These are phyloP conservation scores for Yamadazyma takamatsuzukensis DNA, from an alignment of 805 yeast genomes.

Conservation along the genomic window DNA sequence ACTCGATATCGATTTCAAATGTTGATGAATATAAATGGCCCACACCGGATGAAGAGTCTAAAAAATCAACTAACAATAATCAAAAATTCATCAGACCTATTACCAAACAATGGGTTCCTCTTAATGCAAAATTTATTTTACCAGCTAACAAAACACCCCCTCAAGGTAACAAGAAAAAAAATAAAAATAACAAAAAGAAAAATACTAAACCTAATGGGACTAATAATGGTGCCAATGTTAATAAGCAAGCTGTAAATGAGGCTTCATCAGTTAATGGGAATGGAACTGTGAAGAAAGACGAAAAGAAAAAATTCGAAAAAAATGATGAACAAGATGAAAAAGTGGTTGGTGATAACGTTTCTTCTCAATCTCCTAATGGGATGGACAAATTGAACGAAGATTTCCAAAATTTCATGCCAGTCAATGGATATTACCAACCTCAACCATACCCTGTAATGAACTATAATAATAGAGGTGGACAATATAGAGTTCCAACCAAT, in stretches of 20 bases:
- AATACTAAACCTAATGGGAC: slow-evolving; percentile 17
- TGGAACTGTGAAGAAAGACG: slow-evolving; percentile 16
- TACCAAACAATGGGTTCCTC: slow-evolving; percentile 45
- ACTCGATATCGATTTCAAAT: slow-evolving; percentile 10
- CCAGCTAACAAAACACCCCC: slow-evolving; percentile 28
- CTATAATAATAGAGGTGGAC: slow-evolving; percentile 10
- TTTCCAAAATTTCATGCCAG: slow-evolving; percentile 6
- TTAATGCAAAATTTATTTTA: slow-evolving; percentile 39
- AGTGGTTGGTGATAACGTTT: background rate
- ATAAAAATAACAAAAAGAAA: slow-evolving; percentile 17
- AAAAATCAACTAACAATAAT: slow-evolving; percentile 13
- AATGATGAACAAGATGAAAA: slow-evolving; percentile 2
- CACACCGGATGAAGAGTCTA: slow-evolving; percentile 32
- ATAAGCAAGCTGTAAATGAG: slow-evolving; percentile 11
- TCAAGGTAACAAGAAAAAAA: slow-evolving; percentile 18
- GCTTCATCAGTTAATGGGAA: slow-evolving; percentile 18
- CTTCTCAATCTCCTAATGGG: background rate
- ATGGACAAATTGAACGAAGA: background rate
- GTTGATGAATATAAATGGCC: slow-evolving; percentile 46
- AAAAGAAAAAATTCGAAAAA: background rate
- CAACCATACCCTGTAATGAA: slow-evolving; percentile 8
- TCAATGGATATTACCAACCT: slow-evolving; percentile 10
- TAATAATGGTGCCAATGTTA: slow-evolving; percentile 25
- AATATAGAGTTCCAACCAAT: slow-evolving; percentile 8
- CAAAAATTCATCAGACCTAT: slow-evolving; percentile 40